Base-by-base conservation (phyloP, 768 basidiomycete species). In the Agaricus blazei region DNA sequence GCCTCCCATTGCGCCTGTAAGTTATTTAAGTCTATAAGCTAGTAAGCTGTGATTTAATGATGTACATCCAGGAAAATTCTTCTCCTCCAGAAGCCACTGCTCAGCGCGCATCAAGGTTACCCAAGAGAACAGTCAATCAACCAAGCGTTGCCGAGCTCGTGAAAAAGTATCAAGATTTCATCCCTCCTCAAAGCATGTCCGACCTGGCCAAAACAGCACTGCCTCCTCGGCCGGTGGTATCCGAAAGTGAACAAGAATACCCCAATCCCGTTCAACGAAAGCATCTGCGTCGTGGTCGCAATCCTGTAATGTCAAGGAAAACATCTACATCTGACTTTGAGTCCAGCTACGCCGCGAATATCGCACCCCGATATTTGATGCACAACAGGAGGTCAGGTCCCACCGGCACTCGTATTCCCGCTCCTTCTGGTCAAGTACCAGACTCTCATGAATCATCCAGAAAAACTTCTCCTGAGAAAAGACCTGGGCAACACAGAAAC, bases 311-410 rank as follows among this genome's bases (percentile, higher is more conserved):
- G 24, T 76, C 38, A 12, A 79, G 75, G 64, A 83, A 83, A 59
- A 70, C 82, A 38, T 85, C 87, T 8, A 75, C 77, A 9, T 95
- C 93, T 5, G 94, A 96, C 65, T 92, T 92, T 52, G 94, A 96
- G 70, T 83, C 88, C 54, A 84, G 93, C 46, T 96, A 95, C 70
- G 93, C 93, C 3, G 90, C 87, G n/a, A 94, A 94, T 64, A 85
- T 93, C 56, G 93, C 91, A 1, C 87, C 92, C 2, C 78, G 81
- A 60, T 86, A 90, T 60, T 72, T 87, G 24, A 82, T 81, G 9
- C 79, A 78, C 59, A 65, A 74, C 31, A 76, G 82, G 44, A 77
- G 82, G 51, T 65, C 78, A 4, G 54, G 74, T 7, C 68, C 72
- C 38, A 67, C 67, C 12, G 62, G 63, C 23, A 77, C 72, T 61